These are phyloP conservation scores for Liriodendron chinense DNA, from an alignment of 164 flowering plant genomes.

Conservation along the genomic window DNA sequence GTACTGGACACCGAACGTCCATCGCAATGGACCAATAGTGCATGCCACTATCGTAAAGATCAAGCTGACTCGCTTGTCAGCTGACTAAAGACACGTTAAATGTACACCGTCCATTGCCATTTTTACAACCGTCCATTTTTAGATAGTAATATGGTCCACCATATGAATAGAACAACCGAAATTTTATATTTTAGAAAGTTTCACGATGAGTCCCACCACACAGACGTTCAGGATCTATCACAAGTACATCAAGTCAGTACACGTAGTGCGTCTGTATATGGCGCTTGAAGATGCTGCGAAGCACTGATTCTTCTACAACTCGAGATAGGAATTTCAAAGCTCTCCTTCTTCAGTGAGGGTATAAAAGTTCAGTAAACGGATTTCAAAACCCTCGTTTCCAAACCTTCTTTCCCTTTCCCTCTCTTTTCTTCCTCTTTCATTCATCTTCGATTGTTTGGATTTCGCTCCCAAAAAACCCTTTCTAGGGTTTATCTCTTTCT, in stretches of 20 bases:
- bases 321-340: not conserved
- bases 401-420: not conserved
- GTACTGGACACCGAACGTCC: no score
- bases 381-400: constrained; percentile 10
- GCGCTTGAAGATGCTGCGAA: not conserved
- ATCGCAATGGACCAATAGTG: no score
- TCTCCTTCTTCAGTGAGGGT: not conserved
- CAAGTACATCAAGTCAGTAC: not conserved
- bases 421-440: not conserved
- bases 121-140: no score
- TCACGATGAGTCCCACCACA: no score
- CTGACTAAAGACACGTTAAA: no score
- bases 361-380: not conserved
- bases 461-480: not conserved
- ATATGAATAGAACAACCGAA: no score
- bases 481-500: not conserved
- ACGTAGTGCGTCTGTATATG: not conserved
- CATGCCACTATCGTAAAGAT: no score
- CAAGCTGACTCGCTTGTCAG: no score
- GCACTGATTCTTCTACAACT: not conserved
- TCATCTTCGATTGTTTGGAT: not conserved
- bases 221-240: not conserved
- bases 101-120: no score
- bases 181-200: no score
- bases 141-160: no score